Evolutionary conservation across 129 eudicot species (phyloP).

Genomic region (Tanacetum coccineum): DNA sequence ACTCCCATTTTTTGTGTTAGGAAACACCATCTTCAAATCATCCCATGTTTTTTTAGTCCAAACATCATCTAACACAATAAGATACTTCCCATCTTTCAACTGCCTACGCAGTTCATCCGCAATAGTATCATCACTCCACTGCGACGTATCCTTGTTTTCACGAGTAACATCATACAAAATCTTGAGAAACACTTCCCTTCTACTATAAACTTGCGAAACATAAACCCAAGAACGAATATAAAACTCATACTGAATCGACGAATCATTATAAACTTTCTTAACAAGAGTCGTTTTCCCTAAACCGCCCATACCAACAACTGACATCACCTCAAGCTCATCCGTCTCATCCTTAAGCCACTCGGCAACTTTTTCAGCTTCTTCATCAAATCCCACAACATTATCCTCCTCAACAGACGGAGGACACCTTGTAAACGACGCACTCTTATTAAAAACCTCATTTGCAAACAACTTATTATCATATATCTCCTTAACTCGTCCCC

Average conservation of each 20-base stretch:
- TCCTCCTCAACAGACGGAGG: slow-evolving; percentile 29
- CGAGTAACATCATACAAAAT: slow-evolving; percentile 20
- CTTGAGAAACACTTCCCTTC: slow-evolving; percentile 20
- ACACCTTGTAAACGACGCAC: slow-evolving; percentile 28
- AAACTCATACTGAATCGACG: slow-evolving; percentile 21
- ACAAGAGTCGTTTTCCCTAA: slow-evolving; percentile 50
- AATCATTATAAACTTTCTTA: slow-evolving; percentile 27
- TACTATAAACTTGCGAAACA: slow-evolving; percentile 35
- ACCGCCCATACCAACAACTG: slow-evolving; percentile 42
- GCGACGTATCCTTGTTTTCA: slow-evolving; percentile 12
- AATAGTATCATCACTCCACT: slow-evolving; percentile 18
- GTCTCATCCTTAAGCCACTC: slow-evolving; percentile 22
- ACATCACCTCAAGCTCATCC: slow-evolving; percentile 22
- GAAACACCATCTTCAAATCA: slow-evolving; percentile 34
- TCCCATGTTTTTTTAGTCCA: slow-evolving; percentile 37
- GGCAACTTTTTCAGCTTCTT: slow-evolving; percentile 3
- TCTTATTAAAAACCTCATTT: slow-evolving; percentile 31
- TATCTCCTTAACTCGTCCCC: slow-evolving; percentile 38
- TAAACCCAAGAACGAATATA: slow-evolving; percentile 35
- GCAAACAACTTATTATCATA: slow-evolving; percentile 42
- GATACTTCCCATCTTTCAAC: slow-evolving; percentile 29
- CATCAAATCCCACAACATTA: slow-evolving; percentile 28
- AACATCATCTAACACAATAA: slow-evolving; percentile 47
- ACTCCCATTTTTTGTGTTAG: slow-evolving; percentile 32
- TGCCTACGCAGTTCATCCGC: slow-evolving; percentile 10